Conservation (phyloP, 2,329 filamentous ascomycete genomes). For the Cordyceps sp. region DNA sequence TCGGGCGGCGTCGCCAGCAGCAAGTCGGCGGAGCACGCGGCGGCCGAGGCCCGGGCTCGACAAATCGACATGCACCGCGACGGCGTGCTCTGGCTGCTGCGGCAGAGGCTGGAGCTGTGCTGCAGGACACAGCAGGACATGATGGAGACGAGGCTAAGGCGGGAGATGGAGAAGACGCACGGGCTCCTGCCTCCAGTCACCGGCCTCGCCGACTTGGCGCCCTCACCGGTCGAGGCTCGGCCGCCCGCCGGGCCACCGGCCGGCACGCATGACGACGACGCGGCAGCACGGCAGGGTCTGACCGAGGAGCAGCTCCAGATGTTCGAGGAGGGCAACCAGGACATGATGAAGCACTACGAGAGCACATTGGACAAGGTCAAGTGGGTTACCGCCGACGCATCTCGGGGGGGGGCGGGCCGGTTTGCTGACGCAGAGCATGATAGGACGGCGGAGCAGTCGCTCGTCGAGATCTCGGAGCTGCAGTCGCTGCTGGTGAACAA, state of each 20-base stretch:
- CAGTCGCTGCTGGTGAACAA: conserved; percentile 81
- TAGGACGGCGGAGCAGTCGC: conserved; percentile 75
- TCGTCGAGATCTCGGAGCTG: conserved; percentile 82
- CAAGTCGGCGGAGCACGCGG: conserved; percentile 47
- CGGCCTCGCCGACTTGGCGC: conserved; percentile 15
- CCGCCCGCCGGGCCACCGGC: not conserved
- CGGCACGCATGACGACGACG: conserved; percentile 6
- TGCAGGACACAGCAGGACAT: conserved; percentile 69
- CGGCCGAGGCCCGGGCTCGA: conserved; percentile 54
- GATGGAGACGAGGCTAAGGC: conserved; percentile 76
- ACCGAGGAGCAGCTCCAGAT: conserved; percentile 78
- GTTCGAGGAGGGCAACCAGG: conserved; percentile 84
- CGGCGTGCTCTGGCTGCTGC: conserved; percentile 68
- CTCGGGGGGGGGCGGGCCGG: too few relatives aligned
- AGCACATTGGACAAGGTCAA: conserved; percentile 87
- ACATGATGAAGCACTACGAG: conserved; percentile 86
- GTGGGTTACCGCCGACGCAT: too few relatives aligned
- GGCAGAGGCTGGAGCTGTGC: conserved; percentile 58
- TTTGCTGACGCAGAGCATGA: conserved; percentile 2
- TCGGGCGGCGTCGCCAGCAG: conserved; percentile 36
- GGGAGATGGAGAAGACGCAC: conserved; percentile 80
- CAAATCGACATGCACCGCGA: conserved; percentile 58
- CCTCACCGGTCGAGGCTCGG: conserved; percentile 5
- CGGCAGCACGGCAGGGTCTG: conserved; percentile 32
- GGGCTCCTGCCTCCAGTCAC: conserved; percentile 47